Percentiles rank a stretch among this genome's conserved stretches.
phyloP scores from a whole-genome alignment of 2,329 filamentous ascomycete species.

The Aureobasidium sp. region DNA sequence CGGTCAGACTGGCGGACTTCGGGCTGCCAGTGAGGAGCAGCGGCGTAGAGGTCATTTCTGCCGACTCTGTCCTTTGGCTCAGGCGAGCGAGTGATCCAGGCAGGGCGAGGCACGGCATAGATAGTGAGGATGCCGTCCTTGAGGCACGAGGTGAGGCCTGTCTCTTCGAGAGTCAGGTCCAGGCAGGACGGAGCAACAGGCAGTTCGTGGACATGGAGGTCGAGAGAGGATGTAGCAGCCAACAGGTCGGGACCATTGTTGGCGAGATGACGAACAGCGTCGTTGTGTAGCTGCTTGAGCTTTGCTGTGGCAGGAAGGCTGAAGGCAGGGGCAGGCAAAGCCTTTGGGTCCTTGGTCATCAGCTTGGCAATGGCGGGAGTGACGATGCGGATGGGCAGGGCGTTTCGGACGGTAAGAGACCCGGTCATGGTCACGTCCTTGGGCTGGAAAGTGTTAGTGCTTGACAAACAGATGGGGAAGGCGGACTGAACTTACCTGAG shows the following conservation, averaged over 20 bases:
- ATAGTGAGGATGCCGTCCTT: conserved; percentile 24
- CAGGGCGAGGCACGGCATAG: conserved; percentile 23
- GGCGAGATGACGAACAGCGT: conserved; percentile 22
- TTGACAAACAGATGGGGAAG: no score
- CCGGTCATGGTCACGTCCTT: neutral
- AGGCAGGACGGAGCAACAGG: conserved; percentile 24
- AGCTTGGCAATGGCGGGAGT: conserved; percentile 23
- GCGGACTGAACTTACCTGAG: neutral
- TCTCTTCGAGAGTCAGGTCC: conserved; percentile 19
- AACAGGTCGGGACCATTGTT: conserved; percentile 18
- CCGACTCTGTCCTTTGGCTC: conserved; percentile 15
- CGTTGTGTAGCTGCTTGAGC: conserved; percentile 22
- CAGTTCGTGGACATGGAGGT: conserved; percentile 27
- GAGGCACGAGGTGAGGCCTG: conserved; percentile 20
- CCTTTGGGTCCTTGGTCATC: conserved; percentile 13
- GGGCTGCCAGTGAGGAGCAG: conserved; percentile 25
- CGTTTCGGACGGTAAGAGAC: neutral
- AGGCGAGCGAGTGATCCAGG: neutral
- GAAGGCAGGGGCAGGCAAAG: conserved; percentile 16
- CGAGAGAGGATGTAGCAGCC: conserved; percentile 19
- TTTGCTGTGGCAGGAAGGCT: conserved; percentile 20
- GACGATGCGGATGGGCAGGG: conserved; percentile 24
- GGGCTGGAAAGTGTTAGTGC: neutral
- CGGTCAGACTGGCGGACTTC: conserved; percentile 26
- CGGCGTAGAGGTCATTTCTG: conserved; percentile 24